Base-by-base conservation (phyloP, 306 rosid species). In the Argentina anserina region DNA sequence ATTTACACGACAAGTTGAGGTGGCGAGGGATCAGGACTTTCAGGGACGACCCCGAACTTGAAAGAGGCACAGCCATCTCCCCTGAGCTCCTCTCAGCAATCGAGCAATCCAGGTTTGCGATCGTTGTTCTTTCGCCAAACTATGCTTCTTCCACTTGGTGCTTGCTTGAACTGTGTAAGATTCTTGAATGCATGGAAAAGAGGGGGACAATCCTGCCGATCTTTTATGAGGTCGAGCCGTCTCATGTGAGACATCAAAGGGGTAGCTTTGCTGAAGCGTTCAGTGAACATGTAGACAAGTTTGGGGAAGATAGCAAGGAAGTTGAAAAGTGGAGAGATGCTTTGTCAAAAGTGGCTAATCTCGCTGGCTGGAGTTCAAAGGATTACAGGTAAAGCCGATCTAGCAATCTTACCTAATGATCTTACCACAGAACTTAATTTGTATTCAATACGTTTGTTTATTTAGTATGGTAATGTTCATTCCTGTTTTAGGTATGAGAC, bases 201-300 rank as follows among this genome's bases (percentile, higher is more conserved):
- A 39, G 40, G 0, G 21, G 28, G 21, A 15, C 9, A 29, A 28
- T 79, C 17, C 10, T 67, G 1, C 79, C 83, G 0, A 41, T 79
- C 0, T 79, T 79, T 25, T 73, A 56, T 37, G 60, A 53, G 23
- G 56, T 78, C 10, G 77, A 78, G 25, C 65, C 82, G 0, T 34
- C 82, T 18, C 18, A 31, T 13, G 75, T 79, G 7, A 56, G 75
- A 20, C 72, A 68, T n/a, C 82, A 73, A 17, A 59, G 41, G 40
- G 75, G 75, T 0, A 49, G 26, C 12, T 68, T 58, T 31, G 71
- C 49, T 15, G 23, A 34, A 46, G 82, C 75, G 34, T 68, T 78
- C 36, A 39, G 15, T 23, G 41, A 58, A 25, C 78, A 55, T 67
- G 78, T 72, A 59, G 23, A 66, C 7, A 37, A 14, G 5, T 29